Base-by-base conservation (phyloP, 306 rosid species). In the Corylus avellana region DNA sequence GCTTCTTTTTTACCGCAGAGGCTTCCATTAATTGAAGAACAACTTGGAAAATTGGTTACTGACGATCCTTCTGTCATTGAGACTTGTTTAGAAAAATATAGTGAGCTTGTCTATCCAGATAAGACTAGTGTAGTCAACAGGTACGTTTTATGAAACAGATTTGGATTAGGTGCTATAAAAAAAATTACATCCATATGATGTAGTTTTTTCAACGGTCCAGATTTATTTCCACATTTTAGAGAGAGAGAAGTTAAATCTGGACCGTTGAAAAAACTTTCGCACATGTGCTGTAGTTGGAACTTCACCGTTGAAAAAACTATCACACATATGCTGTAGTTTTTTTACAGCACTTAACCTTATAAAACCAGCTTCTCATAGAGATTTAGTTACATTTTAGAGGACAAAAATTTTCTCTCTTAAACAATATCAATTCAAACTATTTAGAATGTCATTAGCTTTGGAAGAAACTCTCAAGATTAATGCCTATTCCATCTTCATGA, bases 21-120 rank as follows among this genome's bases (percentile, higher is more conserved):
- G 86, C 87, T 95, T 87, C 86, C 93, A 48, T 78, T 88, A 74
- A 86, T 95, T 61, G 97, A 91, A 90, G 98, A 92, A 80, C 87
- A 95, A 74, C 89, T 92, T 78, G 82, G 87, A 70, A 90, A 81
- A 72, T 85, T 92, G 81, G 96, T 88, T 78, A 92, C 98, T 2
- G 97, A 95, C 74, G 98, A 95, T 47, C 98, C 98, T 20, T 92
- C 98, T 25, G 89, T 90, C 74, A 70, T 95, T 75, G 98, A 90
- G 87, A 75, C 91, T 76, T 86, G 94, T 81, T 82, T 95, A 74
- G 96, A 91, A 66, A 90, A 92, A 81, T 90, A 81, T 83, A 85
- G 90, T 75, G 98, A 95, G 73, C 87, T 85, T 75, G 92, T 80
- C 71, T 83, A 77, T 54, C 90, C 85, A 22, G 91, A 88, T 63